Percentiles rank a stretch among this genome's conserved stretches.
Conservation (phyloP, 768 basidiomycete genomes). For the Boletus speciosus region DNA sequence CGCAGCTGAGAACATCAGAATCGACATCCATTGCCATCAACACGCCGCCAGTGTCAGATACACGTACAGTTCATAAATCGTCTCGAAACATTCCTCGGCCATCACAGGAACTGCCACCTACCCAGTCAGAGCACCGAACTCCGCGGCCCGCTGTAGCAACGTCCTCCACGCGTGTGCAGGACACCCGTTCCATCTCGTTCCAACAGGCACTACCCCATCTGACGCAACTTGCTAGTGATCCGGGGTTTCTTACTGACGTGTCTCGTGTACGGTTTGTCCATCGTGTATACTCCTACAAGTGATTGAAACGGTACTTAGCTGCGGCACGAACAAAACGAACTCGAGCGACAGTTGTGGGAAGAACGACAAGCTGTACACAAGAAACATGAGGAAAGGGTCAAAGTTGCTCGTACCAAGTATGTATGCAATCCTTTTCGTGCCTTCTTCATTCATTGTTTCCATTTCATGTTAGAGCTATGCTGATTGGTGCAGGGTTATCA, state of each 20-base stretch:
- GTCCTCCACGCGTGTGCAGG: slow-evolving; percentile 21
- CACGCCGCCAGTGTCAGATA: slow-evolving; percentile 8
- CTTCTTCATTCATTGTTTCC: slow-evolving; percentile 1
- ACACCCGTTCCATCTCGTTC: slow-evolving; percentile 53
- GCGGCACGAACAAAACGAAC: slow-evolving; percentile 63
- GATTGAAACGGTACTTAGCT: slow-evolving; percentile 42
- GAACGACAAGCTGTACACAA: slow-evolving; percentile 59
- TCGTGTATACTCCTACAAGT: neutral
- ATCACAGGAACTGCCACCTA: slow-evolving; percentile 13
- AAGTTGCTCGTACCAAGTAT: slow-evolving; percentile 64
- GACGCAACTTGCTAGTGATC: slow-evolving; percentile 56
- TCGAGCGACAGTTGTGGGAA: slow-evolving; percentile 67
- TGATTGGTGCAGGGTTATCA: slow-evolving; percentile 63
- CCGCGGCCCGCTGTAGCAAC: slow-evolving; percentile 8
- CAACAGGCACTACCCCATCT: slow-evolving; percentile 68
- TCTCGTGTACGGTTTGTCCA: slow-evolving; percentile 43
- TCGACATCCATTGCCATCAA: slow-evolving; percentile 12
- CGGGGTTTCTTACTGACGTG: slow-evolving; percentile 47
- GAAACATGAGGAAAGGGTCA: slow-evolving; percentile 70
- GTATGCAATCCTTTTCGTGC: slow-evolving; percentile 19
- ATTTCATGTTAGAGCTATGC: slow-evolving; percentile 47
- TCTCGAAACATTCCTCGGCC: slow-evolving; percentile 12
- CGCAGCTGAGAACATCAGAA: slow-evolving; percentile 48
- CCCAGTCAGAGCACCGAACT: slow-evolving; percentile 9
- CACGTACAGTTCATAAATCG: slow-evolving; percentile 6